Evolutionary conservation across 345 rosid genomes (phyloP).

Genomic region (Eucalyptus sideroxylon): DNA sequence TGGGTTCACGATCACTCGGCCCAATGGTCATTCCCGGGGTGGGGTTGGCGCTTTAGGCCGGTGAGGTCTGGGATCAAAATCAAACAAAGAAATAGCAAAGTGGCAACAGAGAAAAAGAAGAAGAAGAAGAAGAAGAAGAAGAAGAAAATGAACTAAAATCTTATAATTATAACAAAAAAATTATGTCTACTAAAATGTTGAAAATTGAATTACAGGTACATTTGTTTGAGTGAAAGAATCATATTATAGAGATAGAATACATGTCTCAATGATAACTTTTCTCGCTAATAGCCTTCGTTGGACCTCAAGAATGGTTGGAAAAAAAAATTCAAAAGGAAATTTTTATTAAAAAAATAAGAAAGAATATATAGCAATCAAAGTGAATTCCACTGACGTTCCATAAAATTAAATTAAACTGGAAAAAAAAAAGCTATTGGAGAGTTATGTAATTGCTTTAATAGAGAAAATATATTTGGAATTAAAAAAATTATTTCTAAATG

Average conservation of each 20-base stretch:
- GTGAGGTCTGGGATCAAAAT: background rate
- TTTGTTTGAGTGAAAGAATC: background rate
- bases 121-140: background rate
- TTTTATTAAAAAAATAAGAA: background rate
- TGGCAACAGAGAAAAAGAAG: background rate
- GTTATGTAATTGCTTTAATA: background rate
- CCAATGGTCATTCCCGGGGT: background rate
- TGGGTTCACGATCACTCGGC: background rate
- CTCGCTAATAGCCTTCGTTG: background rate
- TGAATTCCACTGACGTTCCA: background rate
- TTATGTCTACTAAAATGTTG: background rate
- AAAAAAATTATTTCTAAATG: background rate
- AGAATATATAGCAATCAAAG: background rate
- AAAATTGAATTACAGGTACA: rapidly evolving
- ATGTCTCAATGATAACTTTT: background rate
- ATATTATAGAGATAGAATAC: background rate
- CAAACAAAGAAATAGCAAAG: background rate
- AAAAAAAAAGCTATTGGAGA: background rate
- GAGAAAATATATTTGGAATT: background rate
- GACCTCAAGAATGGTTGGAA: background rate
- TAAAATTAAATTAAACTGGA: background rate
- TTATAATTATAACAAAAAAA: background rate
- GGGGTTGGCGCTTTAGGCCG: background rate
- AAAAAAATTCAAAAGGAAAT: background rate
- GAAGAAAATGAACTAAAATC: background rate